Conservation (phyloP, 345 rosid species). For the Eucalyptus regnans region DNA sequence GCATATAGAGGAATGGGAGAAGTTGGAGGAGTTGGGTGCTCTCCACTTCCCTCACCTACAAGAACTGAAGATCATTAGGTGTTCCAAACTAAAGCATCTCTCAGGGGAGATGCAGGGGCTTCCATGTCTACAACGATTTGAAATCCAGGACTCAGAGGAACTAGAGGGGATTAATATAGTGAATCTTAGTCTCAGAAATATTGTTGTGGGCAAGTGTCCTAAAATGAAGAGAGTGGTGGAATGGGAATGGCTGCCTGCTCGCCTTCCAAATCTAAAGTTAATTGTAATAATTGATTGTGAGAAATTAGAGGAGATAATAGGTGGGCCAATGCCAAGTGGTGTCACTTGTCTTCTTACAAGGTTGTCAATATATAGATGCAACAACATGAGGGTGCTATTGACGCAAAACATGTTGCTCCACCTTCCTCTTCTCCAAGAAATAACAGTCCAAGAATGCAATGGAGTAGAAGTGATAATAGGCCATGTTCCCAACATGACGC, state of each 20-base stretch:
- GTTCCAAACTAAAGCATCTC: background rate
- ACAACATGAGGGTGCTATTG: background rate
- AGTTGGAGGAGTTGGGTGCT: background rate
- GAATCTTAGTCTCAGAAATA: rapidly evolving
- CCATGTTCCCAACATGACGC: no score
- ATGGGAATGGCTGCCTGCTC: background rate
- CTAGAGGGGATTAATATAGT: background rate
- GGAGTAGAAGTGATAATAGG: no score
- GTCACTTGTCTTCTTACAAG: background rate
- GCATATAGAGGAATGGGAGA: background rate
- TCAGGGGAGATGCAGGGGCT: rapidly evolving
- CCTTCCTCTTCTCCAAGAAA: rapidly evolving
- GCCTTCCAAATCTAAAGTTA: background rate
- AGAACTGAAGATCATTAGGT: background rate
- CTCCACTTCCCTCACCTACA: background rate
- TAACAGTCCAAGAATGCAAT: rapidly evolving
- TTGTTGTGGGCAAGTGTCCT: rapidly evolving
- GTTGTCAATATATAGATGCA: rapidly evolving
- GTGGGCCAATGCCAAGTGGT: background rate
- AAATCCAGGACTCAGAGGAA: rapidly evolving
- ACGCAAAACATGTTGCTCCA: no score
- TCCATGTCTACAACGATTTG: rapidly evolving
- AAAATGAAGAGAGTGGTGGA: background rate
- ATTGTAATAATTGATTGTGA: rapidly evolving
- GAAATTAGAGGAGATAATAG: conserved; percentile 8